These are phyloP conservation scores for Huntiella savannae DNA, from an alignment of 2,329 filamentous ascomycete species.

Conservation along the genomic window DNA sequence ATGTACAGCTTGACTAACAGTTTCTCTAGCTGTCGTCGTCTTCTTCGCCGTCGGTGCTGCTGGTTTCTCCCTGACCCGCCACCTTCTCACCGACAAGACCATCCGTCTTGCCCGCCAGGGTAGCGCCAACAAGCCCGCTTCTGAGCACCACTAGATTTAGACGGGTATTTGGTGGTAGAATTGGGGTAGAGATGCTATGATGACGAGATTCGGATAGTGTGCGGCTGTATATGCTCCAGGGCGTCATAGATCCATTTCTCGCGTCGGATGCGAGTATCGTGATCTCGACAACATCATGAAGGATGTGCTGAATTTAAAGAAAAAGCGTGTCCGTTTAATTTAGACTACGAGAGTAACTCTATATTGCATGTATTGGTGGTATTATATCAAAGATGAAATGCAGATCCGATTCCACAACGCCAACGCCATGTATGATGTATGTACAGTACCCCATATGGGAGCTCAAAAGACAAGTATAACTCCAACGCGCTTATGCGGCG, in stretches of 20 bases:
- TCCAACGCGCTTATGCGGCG: conserved; percentile 27
- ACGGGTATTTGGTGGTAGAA: conserved; percentile 10
- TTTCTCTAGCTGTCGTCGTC: conserved; percentile 56
- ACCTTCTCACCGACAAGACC: conserved; percentile 78
- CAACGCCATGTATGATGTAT: conserved; percentile 29
- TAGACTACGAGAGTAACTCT: too few relatives aligned
- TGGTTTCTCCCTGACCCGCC: conserved; percentile 61
- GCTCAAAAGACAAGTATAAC: conserved; percentile 2
- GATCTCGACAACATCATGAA: background rate
- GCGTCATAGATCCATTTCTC: background rate
- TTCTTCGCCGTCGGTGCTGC: conserved; percentile 67
- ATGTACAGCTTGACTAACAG: conserved; percentile 14
- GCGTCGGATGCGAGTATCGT: background rate
- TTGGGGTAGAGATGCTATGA: conserved; percentile 14
- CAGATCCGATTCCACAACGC: conserved; percentile 14
- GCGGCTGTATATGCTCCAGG: background rate
- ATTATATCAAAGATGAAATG: conserved; percentile 9
- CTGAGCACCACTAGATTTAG: conserved; percentile 21
- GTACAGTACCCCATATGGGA: conserved; percentile 13
- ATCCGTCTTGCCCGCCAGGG: conserved; percentile 62
- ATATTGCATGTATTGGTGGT: background rate
- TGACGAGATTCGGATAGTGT: background rate
- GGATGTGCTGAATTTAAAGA: conserved; percentile 5
- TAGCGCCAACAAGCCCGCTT: conserved; percentile 17
- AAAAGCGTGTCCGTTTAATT: conserved; percentile 2